These are phyloP conservation scores for Acacia confusa DNA, from an alignment of 306 rosid genomes.

Conservation along the genomic window DNA sequence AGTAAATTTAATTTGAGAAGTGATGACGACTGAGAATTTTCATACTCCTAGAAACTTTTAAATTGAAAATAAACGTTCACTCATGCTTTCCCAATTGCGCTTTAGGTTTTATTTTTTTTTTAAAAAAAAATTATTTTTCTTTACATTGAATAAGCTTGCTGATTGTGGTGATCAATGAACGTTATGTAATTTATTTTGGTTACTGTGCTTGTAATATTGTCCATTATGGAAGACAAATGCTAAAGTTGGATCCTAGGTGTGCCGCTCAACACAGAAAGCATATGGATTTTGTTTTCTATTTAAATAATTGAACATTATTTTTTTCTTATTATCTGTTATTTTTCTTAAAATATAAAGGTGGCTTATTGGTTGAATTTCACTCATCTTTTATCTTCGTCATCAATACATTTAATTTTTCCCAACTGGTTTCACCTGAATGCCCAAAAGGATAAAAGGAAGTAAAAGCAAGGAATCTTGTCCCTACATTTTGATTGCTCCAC, in stretches of 20 bases:
- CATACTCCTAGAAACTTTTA: neutral
- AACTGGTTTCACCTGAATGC: neutral
- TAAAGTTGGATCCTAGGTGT: neutral
- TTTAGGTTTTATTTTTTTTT: neutral
- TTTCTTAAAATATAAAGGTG: neutral
- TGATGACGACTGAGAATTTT: neutral
- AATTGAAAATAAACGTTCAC: neutral
- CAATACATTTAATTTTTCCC: neutral
- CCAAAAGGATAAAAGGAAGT: neutral
- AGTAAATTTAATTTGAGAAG: neutral
- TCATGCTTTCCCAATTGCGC: neutral
- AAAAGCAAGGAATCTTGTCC: neutral
- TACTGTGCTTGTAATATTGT: constrained; percentile 10
- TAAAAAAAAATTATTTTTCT: neutral
- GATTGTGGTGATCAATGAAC: neutral
- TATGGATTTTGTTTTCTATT: neutral
- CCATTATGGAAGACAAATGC: constrained; percentile 3
- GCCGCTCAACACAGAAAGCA: neutral
- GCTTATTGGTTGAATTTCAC: neutral
- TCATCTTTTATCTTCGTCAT: neutral
- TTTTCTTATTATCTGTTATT: neutral
- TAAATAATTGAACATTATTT: neutral
- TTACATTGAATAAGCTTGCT: neutral
- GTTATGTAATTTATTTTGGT: constrained; percentile 16
- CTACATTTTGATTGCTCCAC: neutral